These are phyloP conservation scores for Lolium rigidum DNA, from an alignment of 176 grass and related monocot species.

Conservation along the genomic window DNA sequence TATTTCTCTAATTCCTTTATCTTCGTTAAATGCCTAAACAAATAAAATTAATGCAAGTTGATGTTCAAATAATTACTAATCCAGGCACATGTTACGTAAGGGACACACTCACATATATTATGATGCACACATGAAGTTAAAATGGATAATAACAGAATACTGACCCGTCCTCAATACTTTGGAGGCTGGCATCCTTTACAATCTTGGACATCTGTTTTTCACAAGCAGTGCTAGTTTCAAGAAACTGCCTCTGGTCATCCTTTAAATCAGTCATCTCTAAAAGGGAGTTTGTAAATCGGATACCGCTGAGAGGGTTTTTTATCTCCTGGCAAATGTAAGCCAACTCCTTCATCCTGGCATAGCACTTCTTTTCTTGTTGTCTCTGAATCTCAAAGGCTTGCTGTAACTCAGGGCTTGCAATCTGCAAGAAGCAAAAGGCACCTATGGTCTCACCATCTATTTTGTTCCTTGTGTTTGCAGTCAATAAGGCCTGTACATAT, in stretches of 20 bases:
- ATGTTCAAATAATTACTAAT: neutral
- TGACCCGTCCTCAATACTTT: conserved; percentile 90
- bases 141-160: conserved; percentile 40
- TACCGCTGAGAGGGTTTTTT: conserved; percentile 94
- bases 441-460: conserved; percentile 79
- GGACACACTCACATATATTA: conserved; percentile 13
- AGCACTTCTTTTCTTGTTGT: conserved; percentile 94
- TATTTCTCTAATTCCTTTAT: conserved; percentile 26
- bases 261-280: conserved; percentile 87
- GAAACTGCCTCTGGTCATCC: conserved; percentile 94
- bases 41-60: conserved; percentile 19
- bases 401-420: conserved; percentile 90
- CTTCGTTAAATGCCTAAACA: conserved; percentile 2
- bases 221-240: conserved; percentile 92
- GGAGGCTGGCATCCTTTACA: conserved; percentile 74
- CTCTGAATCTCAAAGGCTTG: conserved; percentile 93
- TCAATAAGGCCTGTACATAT: conserved; percentile 90
- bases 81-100: neutral
- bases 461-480: conserved; percentile 81
- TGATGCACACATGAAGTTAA: neutral
- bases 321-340: conserved; percentile 98
- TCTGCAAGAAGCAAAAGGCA: conserved; percentile 97
- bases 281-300: conserved; percentile 85
- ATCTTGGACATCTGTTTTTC: conserved; percentile 91
- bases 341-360: conserved; percentile 93